Conservation (phyloP, 768 basidiomycete genomes). For the Lactarius sp. region DNA sequence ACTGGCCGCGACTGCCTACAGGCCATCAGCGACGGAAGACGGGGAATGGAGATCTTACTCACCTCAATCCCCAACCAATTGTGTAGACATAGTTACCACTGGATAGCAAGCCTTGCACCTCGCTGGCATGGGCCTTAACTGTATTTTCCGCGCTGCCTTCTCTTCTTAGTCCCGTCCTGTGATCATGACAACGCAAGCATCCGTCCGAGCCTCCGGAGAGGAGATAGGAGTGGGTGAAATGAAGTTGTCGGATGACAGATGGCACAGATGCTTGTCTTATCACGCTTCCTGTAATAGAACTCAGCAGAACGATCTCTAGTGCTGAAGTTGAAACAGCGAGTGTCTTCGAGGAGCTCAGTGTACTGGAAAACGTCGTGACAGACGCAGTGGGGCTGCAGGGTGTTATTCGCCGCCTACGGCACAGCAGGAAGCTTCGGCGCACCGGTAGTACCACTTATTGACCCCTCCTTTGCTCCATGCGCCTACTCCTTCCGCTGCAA, state of each 20-base stretch:
- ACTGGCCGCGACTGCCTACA: conserved; percentile 79
- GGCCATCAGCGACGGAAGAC: background rate
- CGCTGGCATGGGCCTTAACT: conserved; percentile 75
- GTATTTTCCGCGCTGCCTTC: conserved; percentile 46
- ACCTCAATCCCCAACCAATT: conserved; percentile 87
- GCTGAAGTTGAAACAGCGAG: conserved; percentile 55
- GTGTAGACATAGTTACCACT: conserved; percentile 79
- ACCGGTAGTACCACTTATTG: conserved; percentile 81
- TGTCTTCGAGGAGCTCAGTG: conserved; percentile 46
- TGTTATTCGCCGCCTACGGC: conserved; percentile 38
- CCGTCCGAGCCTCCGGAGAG: conserved; percentile 73
- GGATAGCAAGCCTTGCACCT: conserved; percentile 76
- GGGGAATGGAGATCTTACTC: conserved; percentile 18
- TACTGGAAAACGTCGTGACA: conserved; percentile 43
- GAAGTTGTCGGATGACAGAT: conserved; percentile 60
- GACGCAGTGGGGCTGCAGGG: conserved; percentile 32
- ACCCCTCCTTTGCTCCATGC: conserved; percentile 81
- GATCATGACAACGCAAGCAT: conserved; percentile 63
- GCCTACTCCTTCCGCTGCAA: conserved; percentile 61
- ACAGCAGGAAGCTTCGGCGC: conserved; percentile 33
- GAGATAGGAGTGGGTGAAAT: conserved; percentile 57
- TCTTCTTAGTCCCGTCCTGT: conserved; percentile 54
- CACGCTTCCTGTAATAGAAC: conserved; percentile 63
- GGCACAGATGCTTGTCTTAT: conserved; percentile 52
- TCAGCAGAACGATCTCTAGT: conserved; percentile 65